Base-by-base conservation (phyloP, 1,284 basidiomycete species). In the Tylopilus microsporus region DNA sequence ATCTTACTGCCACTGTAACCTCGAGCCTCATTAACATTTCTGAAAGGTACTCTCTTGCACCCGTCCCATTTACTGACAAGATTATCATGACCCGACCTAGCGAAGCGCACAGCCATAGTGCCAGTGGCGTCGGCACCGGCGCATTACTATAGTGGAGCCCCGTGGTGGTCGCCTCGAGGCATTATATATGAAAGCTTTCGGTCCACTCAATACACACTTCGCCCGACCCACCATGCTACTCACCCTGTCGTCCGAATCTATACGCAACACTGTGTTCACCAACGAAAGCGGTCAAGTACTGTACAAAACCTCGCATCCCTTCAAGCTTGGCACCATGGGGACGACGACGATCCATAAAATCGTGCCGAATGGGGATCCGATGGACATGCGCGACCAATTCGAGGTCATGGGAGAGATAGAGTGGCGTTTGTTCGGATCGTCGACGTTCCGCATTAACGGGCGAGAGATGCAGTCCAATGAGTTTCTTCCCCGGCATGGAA, bases 261-360 rank as follows among this genome's bases (percentile, higher is more conserved):
- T 73, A 4, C 68, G 65, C 59, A 66, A 70, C 16, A 53, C 68
- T 48, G 42, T 49, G 10, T 63, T 70, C 41, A 63, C 60, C 34
- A 25, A 69, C 13, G 60, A 66, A 53, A 60, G 36, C 15, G 68
- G 63, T 3, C 70, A 71, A 34, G 65, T 70, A 5, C 2, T 73
- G n/a, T 73, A 71, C 60, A 73, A 65, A n/a, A 73, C 72, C 5
- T 32, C 60, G 1, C 72, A 68, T 37, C 62, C 66, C 10, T 43
- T 52, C 37, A 51, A 53, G 43, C 39, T 69, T 10, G 43, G 19
- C 5, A 21, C 43, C 43, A 45, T 45, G 37, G 37, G 37, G 37
- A 16, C 37, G 13, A 39, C 68, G 16, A 61, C 53, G 3, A 43
- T 68, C 45, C 49, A 59, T 2, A 68, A 68, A 30, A 56, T 67